Conservation (phyloP, 129 eudicot species). For the Arctium lappa region DNA sequence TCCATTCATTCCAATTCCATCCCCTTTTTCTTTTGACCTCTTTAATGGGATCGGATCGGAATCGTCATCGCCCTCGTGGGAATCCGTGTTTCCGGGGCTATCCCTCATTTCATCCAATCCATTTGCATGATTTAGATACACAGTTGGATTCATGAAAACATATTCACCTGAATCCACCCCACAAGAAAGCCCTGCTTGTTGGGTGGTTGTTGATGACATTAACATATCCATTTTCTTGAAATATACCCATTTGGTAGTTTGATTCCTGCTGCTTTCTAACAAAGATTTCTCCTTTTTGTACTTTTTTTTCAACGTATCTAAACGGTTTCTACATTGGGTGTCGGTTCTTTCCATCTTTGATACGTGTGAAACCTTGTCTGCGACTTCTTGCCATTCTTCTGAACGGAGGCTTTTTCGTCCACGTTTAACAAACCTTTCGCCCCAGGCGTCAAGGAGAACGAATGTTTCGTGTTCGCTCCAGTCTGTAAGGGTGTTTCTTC, state of each 20-base stretch:
- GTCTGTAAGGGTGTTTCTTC: slow-evolving; percentile 57
- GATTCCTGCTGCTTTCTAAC: slow-evolving; percentile 10
- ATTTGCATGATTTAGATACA: slow-evolving; percentile 32
- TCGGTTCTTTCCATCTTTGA: slow-evolving; percentile 61
- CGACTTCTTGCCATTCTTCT: slow-evolving; percentile 85
- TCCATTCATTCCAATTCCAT: slow-evolving; percentile 13
- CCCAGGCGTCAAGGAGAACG: slow-evolving; percentile 71
- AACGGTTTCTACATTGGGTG: slow-evolving; percentile 76
- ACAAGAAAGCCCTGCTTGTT: slow-evolving; percentile 38
- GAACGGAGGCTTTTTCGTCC: slow-evolving; percentile 76
- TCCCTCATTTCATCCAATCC: slow-evolving; percentile 55
- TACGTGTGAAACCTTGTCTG: slow-evolving; percentile 51
- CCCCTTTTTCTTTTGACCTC: slow-evolving; percentile 14
- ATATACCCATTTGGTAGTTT: slow-evolving; percentile 56
- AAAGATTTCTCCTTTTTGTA: slow-evolving; percentile 71
- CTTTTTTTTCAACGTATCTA: slow-evolving; percentile 76
- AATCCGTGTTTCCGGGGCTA: slow-evolving; percentile 46
- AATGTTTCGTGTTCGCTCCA: slow-evolving; percentile 77
- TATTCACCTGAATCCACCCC: slow-evolving; percentile 49
- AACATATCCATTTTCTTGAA: slow-evolving; percentile 66
- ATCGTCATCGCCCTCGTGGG: slow-evolving; percentile 40
- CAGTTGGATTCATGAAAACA: slow-evolving; percentile 39
- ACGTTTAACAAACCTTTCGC: slow-evolving; percentile 60
- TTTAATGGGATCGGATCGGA: slow-evolving; percentile 43
- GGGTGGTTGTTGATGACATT: slow-evolving; percentile 36